Evolutionary conservation across 2,329 filamentous ascomycete species (phyloP).

Genomic region (Didymella exigua): DNA sequence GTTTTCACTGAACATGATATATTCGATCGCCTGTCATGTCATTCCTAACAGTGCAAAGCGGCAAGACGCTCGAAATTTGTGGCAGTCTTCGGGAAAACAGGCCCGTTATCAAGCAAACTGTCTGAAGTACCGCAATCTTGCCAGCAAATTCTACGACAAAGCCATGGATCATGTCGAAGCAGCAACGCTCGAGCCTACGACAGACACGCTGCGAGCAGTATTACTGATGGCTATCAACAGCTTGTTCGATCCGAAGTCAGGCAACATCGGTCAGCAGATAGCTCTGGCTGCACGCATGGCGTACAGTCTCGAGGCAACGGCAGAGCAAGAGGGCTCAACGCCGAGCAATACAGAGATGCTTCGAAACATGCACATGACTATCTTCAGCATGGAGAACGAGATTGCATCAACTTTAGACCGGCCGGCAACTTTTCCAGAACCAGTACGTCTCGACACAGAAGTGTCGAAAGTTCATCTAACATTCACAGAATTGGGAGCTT

Average conservation of each 20-base stretch:
- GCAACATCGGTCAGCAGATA: slow-evolving; percentile 46
- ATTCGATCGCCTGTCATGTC: slow-evolving; percentile 44
- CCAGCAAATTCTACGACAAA: slow-evolving; percentile 32
- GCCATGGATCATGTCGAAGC: slow-evolving; percentile 43
- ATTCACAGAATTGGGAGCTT: slow-evolving; percentile 32
- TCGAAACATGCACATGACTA: slow-evolving; percentile 42
- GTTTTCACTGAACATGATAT: slow-evolving; percentile 45
- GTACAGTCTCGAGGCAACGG: slow-evolving; percentile 37
- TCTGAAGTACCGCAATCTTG: slow-evolving; percentile 37
- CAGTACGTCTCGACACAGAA: slow-evolving; percentile 23
- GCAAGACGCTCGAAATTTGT: slow-evolving; percentile 26
- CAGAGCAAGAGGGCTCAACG: slow-evolving; percentile 34
- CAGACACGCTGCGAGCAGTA: slow-evolving; percentile 41
- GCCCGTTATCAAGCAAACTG: slow-evolving; percentile 39
- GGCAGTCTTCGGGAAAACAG: slow-evolving; percentile 33
- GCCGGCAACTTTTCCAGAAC: slow-evolving; percentile 45
- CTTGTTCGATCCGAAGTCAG: slow-evolving; percentile 43
- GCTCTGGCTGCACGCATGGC: slow-evolving; percentile 44
- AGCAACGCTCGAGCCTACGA: slow-evolving; percentile 40
- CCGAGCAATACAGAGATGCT: slow-evolving; percentile 31
- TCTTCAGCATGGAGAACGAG: slow-evolving; percentile 46
- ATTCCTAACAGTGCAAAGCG: slow-evolving; percentile 35
- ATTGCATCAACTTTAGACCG: slow-evolving; percentile 43
- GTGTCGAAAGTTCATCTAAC: slow-evolving; percentile 7
- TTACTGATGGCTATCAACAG: slow-evolving; percentile 45